Evolutionary conservation across 495 filamentous ascomycete species (phyloP), one percentile per base, ranked within the genome.

Genomic region (Penicillium cataractarum): DNA sequence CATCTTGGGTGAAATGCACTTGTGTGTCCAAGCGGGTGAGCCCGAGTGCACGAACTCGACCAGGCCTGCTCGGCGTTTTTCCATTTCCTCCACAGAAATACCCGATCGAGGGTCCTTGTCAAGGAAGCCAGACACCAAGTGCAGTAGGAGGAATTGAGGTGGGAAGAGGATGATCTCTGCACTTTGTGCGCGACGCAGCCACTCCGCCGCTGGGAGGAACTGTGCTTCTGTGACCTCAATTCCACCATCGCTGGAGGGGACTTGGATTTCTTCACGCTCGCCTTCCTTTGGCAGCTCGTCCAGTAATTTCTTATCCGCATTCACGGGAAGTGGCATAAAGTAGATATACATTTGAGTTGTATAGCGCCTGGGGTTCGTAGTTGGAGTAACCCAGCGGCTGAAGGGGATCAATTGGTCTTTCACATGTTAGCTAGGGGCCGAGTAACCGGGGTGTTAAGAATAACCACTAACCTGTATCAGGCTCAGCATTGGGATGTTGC

Each of bases 321-420:
- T 76, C 2, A 80, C 65, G 4, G 80, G 77, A 0, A 93, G 76
- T 0, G 95, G 93, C n/a, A 97, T 82, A 76, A 97, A 90, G 74
- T 97, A 95, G 8, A 99, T 69, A 71, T 98, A 99, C 93, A 99
- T 97, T 71, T 97, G 92, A 8, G 93, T 97, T 2, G 89, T 89
- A 71, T 92, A 99, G 21, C 95, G 84, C 68, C 87, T 89, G 1
- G 87, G 83, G 3, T 89, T 75, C 62, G 84, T 82, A 3, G 79
- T 75, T 0, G 95, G 95, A 2, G 95, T 98, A 42, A 97, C 83
- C 95, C 95, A 98, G 54, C 89, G 87, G 0, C 92, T 96, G 72
- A 96, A 97, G 0, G 93, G 93, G 26, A 91, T 80, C 29, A 99
- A 78, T 52, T 78, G 76, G 0, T 88, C 89, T 78, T 67, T 51